Base-by-base conservation (phyloP, 305 asterid genomes). In the Fraxinus nigra region DNA sequence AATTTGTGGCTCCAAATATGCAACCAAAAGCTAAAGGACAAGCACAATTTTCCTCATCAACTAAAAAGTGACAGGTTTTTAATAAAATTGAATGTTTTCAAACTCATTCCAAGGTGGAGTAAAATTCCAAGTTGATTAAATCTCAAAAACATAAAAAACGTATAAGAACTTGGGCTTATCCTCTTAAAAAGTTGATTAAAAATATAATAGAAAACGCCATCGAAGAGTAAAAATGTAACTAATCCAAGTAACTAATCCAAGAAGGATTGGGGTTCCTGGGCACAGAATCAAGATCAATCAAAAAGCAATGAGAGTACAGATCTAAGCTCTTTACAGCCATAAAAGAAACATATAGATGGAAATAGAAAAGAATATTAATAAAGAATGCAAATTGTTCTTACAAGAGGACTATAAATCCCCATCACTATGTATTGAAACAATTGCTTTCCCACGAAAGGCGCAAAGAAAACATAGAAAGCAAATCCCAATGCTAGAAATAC, bases 391-490 rank as follows among this genome's bases (percentile, higher is more conserved):
- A 65, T 8, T 81, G 37, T 59, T 84, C 92, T 90, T 83, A 90
- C 94, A 83, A 90, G 98, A 88, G 99, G 99, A 78, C 98, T 94
- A 84, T 97, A 97, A 80, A 97, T 86, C 91, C 97, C 99, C 91
- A 93, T 93, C 22, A 81, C 91, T 73, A 91, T 87, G 89, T 92
- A 93, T 85, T 97, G 98, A 91, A 88, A 89, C 89, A 91, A 78
- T 82, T 92, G 91, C 81, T 72, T 93, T 75, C 99, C 99, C 86
- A 94, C 95, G 90, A 97, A 97, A 78, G 99, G 99, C 1, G 98
- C 98, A 90, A 97, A 97, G 95, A 97, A 97, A 8, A 97, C 98
- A 92, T 93, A 97, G 91, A 91, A 97, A 82, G 98, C 98, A 88
- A 97, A 94, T 38, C 97, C 98, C 97, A 97, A 85, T 86, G 99